Conservation (phyloP, 306 rosid genomes). For the Senna siamea region DNA sequence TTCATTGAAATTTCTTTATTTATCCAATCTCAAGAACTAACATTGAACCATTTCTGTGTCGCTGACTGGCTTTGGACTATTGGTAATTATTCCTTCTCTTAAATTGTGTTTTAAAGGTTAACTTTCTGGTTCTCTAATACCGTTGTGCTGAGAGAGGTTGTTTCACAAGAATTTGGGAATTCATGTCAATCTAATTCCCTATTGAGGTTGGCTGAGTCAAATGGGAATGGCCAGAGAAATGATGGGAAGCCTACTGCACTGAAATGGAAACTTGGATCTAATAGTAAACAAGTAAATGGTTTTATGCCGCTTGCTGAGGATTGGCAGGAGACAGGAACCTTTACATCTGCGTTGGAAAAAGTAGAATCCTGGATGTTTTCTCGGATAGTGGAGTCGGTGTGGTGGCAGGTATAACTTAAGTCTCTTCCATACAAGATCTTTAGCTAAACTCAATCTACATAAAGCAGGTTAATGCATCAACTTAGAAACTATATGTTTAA, state of each 20-base stretch:
- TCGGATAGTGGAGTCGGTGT: conserved; percentile 58
- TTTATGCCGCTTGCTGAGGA: conserved; percentile 57
- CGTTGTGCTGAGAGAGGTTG: conserved; percentile 75
- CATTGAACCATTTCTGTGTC: no score
- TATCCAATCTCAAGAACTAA: no score
- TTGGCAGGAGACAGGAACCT: conserved; percentile 96
- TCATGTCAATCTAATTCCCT: conserved; percentile 55
- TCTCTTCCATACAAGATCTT: background rate
- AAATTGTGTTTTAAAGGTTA: conserved; percentile 54
- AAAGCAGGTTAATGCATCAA: no score
- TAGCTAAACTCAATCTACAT: no score
- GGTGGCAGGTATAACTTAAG: conserved; percentile 80
- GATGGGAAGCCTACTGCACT: conserved; percentile 44
- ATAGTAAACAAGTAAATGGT: conserved; percentile 56
- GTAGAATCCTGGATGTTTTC: conserved; percentile 95
- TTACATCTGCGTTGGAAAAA: conserved; percentile 66
- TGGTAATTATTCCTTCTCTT: conserved; percentile 26
- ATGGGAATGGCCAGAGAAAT: conserved; percentile 23
- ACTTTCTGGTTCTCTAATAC: conserved; percentile 91
- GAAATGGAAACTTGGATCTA: conserved; percentile 61
- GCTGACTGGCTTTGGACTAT: conserved; percentile 20
- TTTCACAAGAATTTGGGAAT: conserved; percentile 71
- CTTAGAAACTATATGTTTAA: no score
- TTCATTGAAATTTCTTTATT: conserved; percentile 3
- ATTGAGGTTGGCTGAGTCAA: conserved; percentile 50